phyloP scores from a whole-genome alignment of 1,139 yeast genomes.

The Eremothecium coryli region DNA sequence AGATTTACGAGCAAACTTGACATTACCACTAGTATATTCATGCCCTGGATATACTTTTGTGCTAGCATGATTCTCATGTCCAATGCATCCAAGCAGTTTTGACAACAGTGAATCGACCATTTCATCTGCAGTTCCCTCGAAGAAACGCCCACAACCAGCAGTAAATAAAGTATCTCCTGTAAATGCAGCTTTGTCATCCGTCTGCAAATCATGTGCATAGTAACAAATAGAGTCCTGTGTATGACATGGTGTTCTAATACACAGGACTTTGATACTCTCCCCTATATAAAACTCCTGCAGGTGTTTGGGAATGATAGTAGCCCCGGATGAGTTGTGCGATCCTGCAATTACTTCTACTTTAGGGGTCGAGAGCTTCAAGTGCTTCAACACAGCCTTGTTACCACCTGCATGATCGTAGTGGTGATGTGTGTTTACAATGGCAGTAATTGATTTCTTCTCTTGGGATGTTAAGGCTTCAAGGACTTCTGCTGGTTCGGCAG shows the following conservation, averaged over 20 bases:
- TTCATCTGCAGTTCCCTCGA: conserved; percentile 78
- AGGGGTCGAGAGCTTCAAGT: conserved; percentile 26
- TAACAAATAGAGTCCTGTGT: conserved; percentile 94
- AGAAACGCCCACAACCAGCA: conserved; percentile 94
- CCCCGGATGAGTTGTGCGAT: conserved; percentile 30
- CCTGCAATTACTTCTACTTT: conserved; percentile 74
- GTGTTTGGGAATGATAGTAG: conserved; percentile 30
- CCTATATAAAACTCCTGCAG: conserved; percentile 39
- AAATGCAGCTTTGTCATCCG: conserved; percentile 65
- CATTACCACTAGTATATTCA: conserved; percentile 82
- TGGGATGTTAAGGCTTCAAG: conserved; percentile 31
- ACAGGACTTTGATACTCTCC: conserved; percentile 43
- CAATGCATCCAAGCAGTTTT: conserved; percentile 53
- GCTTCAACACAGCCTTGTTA: conserved; percentile 39
- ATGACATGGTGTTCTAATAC: conserved; percentile 94
- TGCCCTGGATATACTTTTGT: conserved; percentile 77
- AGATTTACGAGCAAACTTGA: conserved; percentile 56
- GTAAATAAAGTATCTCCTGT: conserved; percentile 93
- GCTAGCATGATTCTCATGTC: conserved; percentile 21
- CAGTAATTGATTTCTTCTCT: conserved; percentile 41
- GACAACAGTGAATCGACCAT: conserved; percentile 65
- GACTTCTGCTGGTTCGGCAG: conserved; percentile 72
- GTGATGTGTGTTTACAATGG: conserved; percentile 91
- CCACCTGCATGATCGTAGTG: conserved; percentile 95
- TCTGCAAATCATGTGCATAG: conserved; percentile 51